Evolutionary conservation across 2,329 filamentous ascomycete species (phyloP).

Genomic region (Penicillium sp.): DNA sequence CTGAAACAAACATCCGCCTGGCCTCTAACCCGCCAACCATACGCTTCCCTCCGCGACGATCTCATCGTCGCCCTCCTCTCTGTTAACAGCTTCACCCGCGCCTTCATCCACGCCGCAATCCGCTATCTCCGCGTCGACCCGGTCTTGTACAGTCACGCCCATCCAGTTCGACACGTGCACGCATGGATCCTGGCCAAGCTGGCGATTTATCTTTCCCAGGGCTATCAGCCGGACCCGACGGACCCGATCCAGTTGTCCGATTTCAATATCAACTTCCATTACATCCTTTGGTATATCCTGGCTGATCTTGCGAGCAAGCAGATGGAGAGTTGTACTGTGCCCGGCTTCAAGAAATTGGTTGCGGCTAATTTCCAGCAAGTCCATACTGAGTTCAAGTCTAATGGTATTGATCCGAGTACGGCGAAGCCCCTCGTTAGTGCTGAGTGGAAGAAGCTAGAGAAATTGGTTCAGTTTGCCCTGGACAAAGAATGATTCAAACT

Average conservation of each 20-base stretch:
- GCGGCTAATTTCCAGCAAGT: conserved; percentile 31
- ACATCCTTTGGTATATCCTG: conserved; percentile 41
- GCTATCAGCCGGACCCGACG: conserved; percentile 19
- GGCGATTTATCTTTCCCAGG: conserved; percentile 33
- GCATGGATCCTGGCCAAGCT: conserved; percentile 39
- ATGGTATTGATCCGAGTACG: conserved; percentile 31
- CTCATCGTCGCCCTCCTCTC: conserved; percentile 55
- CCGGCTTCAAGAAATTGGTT: conserved; percentile 35
- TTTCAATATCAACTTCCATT: conserved; percentile 33
- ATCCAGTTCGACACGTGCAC: conserved; percentile 60
- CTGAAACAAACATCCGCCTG: conserved; percentile 48
- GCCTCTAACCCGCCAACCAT: conserved; percentile 59
- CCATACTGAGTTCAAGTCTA: conserved; percentile 30
- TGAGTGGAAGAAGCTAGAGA: conserved; percentile 57
- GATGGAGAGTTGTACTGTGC: conserved; percentile 32
- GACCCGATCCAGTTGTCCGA: conserved; percentile 25
- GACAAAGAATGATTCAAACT: conserved; percentile 26
- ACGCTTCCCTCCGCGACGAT: conserved; percentile 58
- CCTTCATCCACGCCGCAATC: conserved; percentile 57
- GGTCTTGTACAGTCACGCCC: conserved; percentile 53
- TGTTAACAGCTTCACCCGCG: conserved; percentile 47
- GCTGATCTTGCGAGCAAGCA: conserved; percentile 31
- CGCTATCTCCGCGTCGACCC: conserved; percentile 58
- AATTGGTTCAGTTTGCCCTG: conserved; percentile 31
- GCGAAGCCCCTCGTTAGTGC: conserved; percentile 30